Base-by-base conservation (phyloP, 345 rosid genomes). In the Camelina laxa region DNA sequence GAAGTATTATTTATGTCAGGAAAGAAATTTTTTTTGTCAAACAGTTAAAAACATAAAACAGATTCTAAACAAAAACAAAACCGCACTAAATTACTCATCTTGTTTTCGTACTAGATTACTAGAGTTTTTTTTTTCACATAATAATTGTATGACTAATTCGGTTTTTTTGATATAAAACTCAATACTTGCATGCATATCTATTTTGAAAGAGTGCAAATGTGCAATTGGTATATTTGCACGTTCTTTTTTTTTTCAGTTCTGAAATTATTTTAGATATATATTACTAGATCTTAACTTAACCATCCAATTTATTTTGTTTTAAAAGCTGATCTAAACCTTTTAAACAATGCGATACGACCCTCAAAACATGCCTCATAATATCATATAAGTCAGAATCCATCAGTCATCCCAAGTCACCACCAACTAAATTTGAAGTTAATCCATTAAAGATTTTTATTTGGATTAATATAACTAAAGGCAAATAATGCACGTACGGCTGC, bases 401-500 rank as follows among this genome's bases (percentile, higher is more conserved):
- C 12, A 65, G 15, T 56, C 44, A 67, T 27, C 47, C 51, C 55
- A 50, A 51, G 21, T 58, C 45, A 59, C 30, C 27, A 49, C 64
- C 63, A 31, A 31, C 65, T 61, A 53, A 68, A 49, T 45, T 36
- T 68, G 49, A 41, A 21, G 54, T 61, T 60, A 53, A 39, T 51
- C 38, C 56, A 75, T 54, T 44, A 9, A 53, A 20, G 2, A 16
- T 1, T 59, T 59, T 59, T 3, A 17, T 38, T 27, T 67, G 27
- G 19, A 38, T 59, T 19, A 53, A 60, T 13, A 68, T 51, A 60
- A 15, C 20, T 16, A 60, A 51, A 60, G 63, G 27, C 48, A 75
- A 41, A 39, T 42, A 76, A 63, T 63, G 80, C 75, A 70, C 80
- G 80, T 70, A 77, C 76, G 76, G 80, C 76, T 39, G 39, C 72